These are phyloP conservation scores for Boletus patriciae DNA, from an alignment of 768 basidiomycete species.

Conservation along the genomic window DNA sequence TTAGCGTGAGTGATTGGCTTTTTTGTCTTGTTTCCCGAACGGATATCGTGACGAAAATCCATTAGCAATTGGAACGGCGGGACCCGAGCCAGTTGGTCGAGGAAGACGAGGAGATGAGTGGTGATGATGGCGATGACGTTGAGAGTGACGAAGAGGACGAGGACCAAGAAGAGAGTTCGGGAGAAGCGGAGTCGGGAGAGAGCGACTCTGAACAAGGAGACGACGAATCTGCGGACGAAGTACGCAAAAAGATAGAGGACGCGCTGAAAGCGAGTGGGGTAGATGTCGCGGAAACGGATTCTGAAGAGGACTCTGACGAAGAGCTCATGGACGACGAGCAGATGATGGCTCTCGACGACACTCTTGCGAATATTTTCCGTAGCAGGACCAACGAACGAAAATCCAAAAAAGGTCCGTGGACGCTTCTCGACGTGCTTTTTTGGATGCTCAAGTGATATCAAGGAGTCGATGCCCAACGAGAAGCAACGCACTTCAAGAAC, in stretches of 20 bases:
- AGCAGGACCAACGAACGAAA: conserved; percentile 61
- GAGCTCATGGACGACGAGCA: conserved; percentile 94
- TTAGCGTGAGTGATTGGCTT: conserved; percentile 59
- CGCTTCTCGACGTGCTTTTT: not conserved
- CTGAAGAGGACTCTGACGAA: conserved; percentile 53
- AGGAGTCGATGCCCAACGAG: conserved; percentile 73
- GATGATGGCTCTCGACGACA: conserved; percentile 95
- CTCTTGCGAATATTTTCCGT: conserved; percentile 85
- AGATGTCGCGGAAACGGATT: conserved; percentile 51
- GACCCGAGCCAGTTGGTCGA: conserved; percentile 54
- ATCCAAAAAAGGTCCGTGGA: conserved; percentile 58
- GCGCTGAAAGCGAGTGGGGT: conserved; percentile 60
- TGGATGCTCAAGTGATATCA: not conserved
- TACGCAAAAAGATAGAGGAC: conserved; percentile 67
- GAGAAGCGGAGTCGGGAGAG: conserved; percentile 35
- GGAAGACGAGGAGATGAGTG: conserved; percentile 45
- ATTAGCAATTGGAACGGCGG: conserved; percentile 81
- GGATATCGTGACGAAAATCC: conserved; percentile 1
- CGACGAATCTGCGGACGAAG: conserved; percentile 45
- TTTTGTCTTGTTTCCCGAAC: not conserved
- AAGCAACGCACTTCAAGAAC: conserved; percentile 95
- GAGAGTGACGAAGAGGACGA: conserved; percentile 38
- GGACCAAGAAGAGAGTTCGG: conserved; percentile 36
- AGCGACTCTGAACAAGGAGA: conserved; percentile 49
- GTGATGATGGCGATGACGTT: conserved; percentile 32